Evolutionary conservation across 768 basidiomycete genomes (phyloP), one percentile per base, ranked within the genome.

Genomic region (Suillus plorans): DNA sequence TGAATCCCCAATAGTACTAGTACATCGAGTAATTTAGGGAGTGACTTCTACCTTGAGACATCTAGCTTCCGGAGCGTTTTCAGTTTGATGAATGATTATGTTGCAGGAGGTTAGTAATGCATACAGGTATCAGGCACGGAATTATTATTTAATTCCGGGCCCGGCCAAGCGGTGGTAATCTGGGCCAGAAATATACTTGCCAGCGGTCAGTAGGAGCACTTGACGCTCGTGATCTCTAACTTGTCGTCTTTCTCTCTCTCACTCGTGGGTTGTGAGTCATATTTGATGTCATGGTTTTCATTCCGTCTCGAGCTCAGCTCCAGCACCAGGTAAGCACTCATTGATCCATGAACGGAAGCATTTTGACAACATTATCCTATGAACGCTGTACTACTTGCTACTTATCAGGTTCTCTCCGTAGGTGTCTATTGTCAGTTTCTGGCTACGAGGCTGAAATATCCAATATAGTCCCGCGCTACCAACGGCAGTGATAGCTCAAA

Each of bases 251-350:
- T 42, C 52, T 66, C 13, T 44, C 28, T 10, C 49, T 25, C 44
- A 13, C n/a, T 49, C n/a, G 6, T 37, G 49, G 52, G 18, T 53
- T 44, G 58, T 14, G 22, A 58, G 53, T 63, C 52, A 41, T 31
- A 45, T 64, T 50, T 42, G 41, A 68, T 67, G 67, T 70, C 49
- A 77, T 76, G 74, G 70, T 70, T 34, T 37, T 60, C 52, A 62
- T 36, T 52, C 60, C 57, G 55, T 67, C 14, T 37, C 31, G 20
- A 66, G 25, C 2, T 53, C 20, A 41, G 22, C 31, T 8, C 12
- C 39, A 59, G 41, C 39, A 41, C 39, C 58, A 59, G 25, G 58
- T 42, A 59, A 59, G 58, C 18, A 42, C 9, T 31, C 57, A 20
- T 59, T 2, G 28, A 28, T 25, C 5, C 5, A 18, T 12, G 25